A percentile compares a stretch with the other conserved stretches of the same genome.
Evolutionary conservation across 2,329 filamentous ascomycete species (phyloP).

Genomic region (Zymoseptoria tritici): DNA sequence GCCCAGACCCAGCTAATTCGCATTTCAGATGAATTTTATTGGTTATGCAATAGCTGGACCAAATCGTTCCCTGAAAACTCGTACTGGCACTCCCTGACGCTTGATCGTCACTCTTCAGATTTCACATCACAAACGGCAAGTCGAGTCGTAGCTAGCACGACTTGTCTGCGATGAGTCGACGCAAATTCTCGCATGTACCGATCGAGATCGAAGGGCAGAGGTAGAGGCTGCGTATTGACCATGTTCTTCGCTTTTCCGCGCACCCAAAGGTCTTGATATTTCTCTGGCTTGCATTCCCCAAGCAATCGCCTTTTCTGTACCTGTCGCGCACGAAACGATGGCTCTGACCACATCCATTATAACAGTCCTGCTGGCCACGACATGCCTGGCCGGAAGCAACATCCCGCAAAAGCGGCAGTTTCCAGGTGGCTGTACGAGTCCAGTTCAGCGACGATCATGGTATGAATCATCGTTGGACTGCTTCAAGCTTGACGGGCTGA

Average conservation of each 20-base stretch:
- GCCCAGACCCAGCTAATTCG: not conserved
- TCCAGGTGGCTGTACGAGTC: constrained; percentile 1
- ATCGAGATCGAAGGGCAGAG: not conserved
- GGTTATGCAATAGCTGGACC: not conserved
- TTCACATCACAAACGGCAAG: not conserved
- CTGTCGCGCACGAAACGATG: not conserved
- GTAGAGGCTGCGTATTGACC: not conserved
- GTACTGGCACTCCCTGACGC: not conserved
- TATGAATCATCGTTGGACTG: not conserved
- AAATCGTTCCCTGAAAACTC: not conserved
- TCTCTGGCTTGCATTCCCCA: not conserved
- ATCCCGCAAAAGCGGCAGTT: not conserved
- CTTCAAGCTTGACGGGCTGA: not conserved
- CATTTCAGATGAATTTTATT: not conserved
- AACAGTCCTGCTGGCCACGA: not conserved
- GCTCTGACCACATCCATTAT: not conserved
- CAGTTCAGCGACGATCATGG: constrained; percentile 10
- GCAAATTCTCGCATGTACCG: not conserved
- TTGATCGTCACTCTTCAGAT: not conserved
- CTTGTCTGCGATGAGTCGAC: not conserved
- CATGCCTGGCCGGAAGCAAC: not conserved
- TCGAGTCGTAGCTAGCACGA: not conserved
- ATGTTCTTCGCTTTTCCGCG: not conserved
- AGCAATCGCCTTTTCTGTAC: not conserved
- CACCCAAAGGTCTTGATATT: not conserved